phyloP scores from a whole-genome alignment of 306 rosid species.

The Hippophae gyantsensis region DNA sequence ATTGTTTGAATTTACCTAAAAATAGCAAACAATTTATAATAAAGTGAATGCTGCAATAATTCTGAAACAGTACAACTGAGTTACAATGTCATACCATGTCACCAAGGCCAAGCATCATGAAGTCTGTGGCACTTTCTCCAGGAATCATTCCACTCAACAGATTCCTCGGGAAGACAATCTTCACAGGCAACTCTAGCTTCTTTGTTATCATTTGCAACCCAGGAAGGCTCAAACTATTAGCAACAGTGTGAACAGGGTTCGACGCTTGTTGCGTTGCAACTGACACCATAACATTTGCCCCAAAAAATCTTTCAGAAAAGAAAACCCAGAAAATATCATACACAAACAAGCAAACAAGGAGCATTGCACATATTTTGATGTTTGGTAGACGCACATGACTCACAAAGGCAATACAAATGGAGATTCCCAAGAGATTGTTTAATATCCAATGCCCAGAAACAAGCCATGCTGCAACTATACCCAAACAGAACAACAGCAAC shows the following conservation, averaged over 20 bases:
- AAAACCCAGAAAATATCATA: constrained; percentile 98
- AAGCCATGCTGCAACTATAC: constrained; percentile 80
- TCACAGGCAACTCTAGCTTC: constrained; percentile 94
- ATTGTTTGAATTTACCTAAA: background rate
- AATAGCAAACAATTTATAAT: background rate
- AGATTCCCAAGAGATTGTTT: constrained; percentile 87
- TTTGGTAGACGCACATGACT: constrained; percentile 97
- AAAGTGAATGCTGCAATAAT: too few relatives aligned
- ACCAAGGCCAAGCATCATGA: constrained; percentile 99
- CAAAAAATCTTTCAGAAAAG: constrained; percentile 94
- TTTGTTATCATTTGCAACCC: constrained; percentile 85
- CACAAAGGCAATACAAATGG: constrained; percentile 91
- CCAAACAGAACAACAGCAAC: constrained; percentile 47
- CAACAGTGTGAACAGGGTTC: constrained; percentile 94
- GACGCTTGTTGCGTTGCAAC: constrained; percentile 94
- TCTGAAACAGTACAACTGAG: background rate
- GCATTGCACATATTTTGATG: constrained; percentile 92
- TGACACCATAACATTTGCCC: constrained; percentile 98
- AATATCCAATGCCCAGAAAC: constrained; percentile 92
- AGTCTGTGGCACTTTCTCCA: constrained; percentile 61
- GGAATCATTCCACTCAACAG: constrained; percentile 74
- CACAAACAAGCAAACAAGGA: constrained; percentile 73
- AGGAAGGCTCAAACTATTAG: constrained; percentile 91
- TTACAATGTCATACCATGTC: constrained; percentile 61
- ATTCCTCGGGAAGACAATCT: constrained; percentile 91